Conservation (phyloP, 2,329 filamentous ascomycete species). For the Harringtonia aguacate region DNA sequence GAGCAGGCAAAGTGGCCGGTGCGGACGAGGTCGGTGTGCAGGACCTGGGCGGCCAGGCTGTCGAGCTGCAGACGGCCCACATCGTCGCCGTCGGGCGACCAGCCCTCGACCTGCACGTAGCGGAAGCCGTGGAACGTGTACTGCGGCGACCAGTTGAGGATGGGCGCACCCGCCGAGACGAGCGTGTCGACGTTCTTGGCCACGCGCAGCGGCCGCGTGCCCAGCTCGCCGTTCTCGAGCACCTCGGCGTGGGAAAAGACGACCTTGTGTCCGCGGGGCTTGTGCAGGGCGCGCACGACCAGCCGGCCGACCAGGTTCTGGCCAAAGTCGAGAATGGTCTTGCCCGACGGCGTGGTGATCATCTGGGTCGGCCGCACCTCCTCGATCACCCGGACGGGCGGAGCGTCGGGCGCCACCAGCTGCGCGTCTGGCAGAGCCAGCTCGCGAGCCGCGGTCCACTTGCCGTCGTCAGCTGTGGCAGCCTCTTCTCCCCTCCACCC, state of each 20-base stretch:
- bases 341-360: slow-evolving; percentile 26
- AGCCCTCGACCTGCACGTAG: slow-evolving; percentile 36
- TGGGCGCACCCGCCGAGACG: slow-evolving; percentile 11
- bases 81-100: slow-evolving; percentile 19
- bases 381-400: slow-evolving; percentile 30
- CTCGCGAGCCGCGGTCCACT: slow-evolving; percentile 17
- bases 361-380: slow-evolving; percentile 19
- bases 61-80: slow-evolving; percentile 3
- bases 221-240: slow-evolving; percentile 34
- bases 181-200: slow-evolving; percentile 30
- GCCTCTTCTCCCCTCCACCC: background rate
- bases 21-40: slow-evolving; percentile 40
- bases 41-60: slow-evolving; percentile 18
- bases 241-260: slow-evolving; percentile 36
- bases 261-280: slow-evolving; percentile 25
- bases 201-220: slow-evolving; percentile 27
- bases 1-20: slow-evolving; percentile 42
- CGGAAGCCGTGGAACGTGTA: slow-evolving; percentile 45
- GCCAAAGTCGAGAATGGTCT: slow-evolving; percentile 43
- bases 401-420: slow-evolving; percentile 28
- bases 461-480: background rate
- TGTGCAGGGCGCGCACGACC: slow-evolving; percentile 17
- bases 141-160: slow-evolving; percentile 27
- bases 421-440: slow-evolving; percentile 18
- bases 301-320: slow-evolving; percentile 46